A percentile compares a stretch with the other conserved stretches of the same genome.
Conservation (phyloP, 164 flowering plant species). For the Magnolia changhungtana region DNA sequence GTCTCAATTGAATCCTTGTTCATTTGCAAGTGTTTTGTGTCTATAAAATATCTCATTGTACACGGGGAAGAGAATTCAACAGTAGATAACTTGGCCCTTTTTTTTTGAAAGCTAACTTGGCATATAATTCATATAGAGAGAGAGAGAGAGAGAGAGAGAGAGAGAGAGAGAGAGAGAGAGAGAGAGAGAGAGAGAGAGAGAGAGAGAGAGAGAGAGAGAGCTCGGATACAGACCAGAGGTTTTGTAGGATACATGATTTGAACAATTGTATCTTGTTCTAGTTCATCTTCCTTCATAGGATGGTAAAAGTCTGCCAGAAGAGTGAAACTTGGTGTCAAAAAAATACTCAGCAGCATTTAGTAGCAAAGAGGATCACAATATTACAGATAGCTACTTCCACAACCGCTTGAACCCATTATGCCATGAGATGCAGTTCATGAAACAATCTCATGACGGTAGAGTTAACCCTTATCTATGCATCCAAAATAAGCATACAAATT, state of each 20-base stretch:
- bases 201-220: no score
- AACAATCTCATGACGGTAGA: not conserved
- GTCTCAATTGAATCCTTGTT: no score
- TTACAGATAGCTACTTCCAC: not conserved
- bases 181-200: no score
- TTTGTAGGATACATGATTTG: slow-evolving; percentile 64
- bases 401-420: not conserved
- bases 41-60: no score
- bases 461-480: not conserved
- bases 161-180: no score
- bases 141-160: no score
- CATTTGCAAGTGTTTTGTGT: no score
- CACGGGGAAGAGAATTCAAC: not conserved
- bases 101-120: not conserved
- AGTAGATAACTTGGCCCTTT: not conserved
- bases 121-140: not conserved
- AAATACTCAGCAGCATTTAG: not conserved
- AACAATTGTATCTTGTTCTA: slow-evolving; percentile 80
- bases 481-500: not conserved
- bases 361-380: not conserved
- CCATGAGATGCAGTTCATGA: not conserved
- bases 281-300: slow-evolving; percentile 82
- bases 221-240: slow-evolving; percentile 60
- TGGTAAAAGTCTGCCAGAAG: slow-evolving; percentile 68
- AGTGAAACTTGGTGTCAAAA: not conserved